Percentiles rank a stretch among this genome's conserved stretches.
Conservation (phyloP, 1,284 basidiomycete species). For the Grifola frondosa region DNA sequence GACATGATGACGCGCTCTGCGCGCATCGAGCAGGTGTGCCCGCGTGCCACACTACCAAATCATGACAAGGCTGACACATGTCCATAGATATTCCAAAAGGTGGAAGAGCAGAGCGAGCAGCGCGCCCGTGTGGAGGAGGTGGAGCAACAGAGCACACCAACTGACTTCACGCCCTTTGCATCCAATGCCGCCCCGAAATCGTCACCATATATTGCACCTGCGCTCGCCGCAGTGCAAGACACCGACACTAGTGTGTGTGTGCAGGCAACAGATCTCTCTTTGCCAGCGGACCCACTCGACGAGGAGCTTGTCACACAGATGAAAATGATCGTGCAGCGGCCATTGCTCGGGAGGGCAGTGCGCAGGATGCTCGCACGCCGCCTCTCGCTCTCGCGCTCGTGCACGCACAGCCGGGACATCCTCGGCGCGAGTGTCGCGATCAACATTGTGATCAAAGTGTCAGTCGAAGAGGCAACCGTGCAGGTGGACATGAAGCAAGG, state of each 20-base stretch:
- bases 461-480: slow-evolving; percentile 55
- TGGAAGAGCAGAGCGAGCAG: slow-evolving; percentile 26
- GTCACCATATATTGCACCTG: background rate
- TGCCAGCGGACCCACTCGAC: slow-evolving; percentile 44
- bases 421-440: slow-evolving; percentile 23
- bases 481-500: slow-evolving; percentile 36
- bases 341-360: slow-evolving; percentile 49
- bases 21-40: slow-evolving; percentile 23
- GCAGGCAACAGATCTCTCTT: slow-evolving; percentile 14
- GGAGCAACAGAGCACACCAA: slow-evolving; percentile 11
- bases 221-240: slow-evolving; percentile 9
- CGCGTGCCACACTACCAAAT: background rate
- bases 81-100: slow-evolving; percentile 28
- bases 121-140: slow-evolving; percentile 17
- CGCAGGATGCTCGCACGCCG: slow-evolving; percentile 51
- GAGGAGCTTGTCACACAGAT: slow-evolving; percentile 56
- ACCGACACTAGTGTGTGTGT: background rate
- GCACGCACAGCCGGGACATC: slow-evolving; percentile 25
- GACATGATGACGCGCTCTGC: slow-evolving; percentile 11
- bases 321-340: slow-evolving; percentile 51
- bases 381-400: slow-evolving; percentile 49
- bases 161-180: slow-evolving; percentile 9
- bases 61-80: background rate
- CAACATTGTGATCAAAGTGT: slow-evolving; percentile 53
- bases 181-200: slow-evolving; percentile 5